Base-by-base conservation (phyloP, 768 basidiomycete genomes). In the Leccinum rimulosum region DNA sequence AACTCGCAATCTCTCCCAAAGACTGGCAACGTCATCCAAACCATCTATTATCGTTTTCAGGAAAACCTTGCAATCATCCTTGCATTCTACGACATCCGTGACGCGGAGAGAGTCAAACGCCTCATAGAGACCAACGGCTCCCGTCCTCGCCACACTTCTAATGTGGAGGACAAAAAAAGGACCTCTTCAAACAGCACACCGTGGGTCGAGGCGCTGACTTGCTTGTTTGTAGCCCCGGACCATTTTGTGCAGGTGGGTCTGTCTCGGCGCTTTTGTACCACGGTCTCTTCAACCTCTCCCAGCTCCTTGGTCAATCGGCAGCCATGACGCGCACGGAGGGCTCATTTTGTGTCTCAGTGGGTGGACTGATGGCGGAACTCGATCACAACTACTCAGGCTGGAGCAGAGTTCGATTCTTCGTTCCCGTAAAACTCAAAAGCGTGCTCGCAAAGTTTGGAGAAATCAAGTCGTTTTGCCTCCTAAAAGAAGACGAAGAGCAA, bases 51-150 rank as follows among this genome's bases (percentile, higher is more conserved):
- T 36, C 79, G 80, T 35, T 79, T 79, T 61, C 81, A 81, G 53
- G 74, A 76, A 52, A 75, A 76, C 10, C 75, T 82, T 38, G 85
- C 85, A 7, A 72, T 82, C 47, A 73, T 88, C 49, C 76, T 87
- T 60, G 81, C 84, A 7, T 88, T 88, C 62, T 82, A 80, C 70
- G 86, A 89, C 62, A 68, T 80, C 48, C 80, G 86, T 53, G 74
- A 85, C 52, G 81, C 85, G 3, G 75, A 75, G 43, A 76, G 75
- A 6, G 82, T 83, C 30, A 77, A 79, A 52, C 66, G 64, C 11
- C 62, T 79, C n/a, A 72, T 84, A 47, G 75, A 75, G 10, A 40
- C 54, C 6, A 65, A 65, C 25, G 30, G 60, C 36, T 62, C 63
- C 7, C 60, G 43, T 50, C 27, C 55, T 45, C 56, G 28, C 19